A percentile compares a stretch with the other conserved stretches of the same genome.
Evolutionary conservation across 768 basidiomycete species (phyloP).

Genomic region (Rhodotorula paludigena): DNA sequence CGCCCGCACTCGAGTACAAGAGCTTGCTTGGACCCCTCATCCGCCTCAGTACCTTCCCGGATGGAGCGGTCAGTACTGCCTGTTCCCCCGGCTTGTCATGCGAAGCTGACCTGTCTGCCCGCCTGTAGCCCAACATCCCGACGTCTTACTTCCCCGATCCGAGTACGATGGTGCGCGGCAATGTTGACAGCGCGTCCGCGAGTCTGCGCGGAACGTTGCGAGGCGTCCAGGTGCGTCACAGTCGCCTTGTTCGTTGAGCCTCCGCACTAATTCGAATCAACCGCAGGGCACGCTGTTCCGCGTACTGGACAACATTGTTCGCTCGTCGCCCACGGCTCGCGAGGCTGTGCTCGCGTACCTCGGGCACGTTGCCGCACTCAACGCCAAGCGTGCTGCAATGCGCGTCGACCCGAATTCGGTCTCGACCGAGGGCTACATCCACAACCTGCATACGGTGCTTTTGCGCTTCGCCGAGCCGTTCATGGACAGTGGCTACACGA

Average conservation of each 20-base stretch:
- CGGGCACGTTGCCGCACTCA: conserved; percentile 65
- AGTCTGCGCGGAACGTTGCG: conserved; percentile 82
- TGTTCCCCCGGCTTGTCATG: conserved; percentile 3
- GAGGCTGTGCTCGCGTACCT: conserved; percentile 82
- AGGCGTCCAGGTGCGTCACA: conserved; percentile 63
- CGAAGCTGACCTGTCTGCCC: conserved; percentile 17
- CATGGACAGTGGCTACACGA: conserved; percentile 83
- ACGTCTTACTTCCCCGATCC: conserved; percentile 79
- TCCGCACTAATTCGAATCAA: conserved; percentile 35
- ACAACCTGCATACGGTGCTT: conserved; percentile 77
- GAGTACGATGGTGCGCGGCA: conserved; percentile 64
- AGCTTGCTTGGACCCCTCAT: conserved; percentile 73
- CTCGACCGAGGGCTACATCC: conserved; percentile 85
- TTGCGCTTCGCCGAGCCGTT: conserved; percentile 87
- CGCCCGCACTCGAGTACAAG: conserved; percentile 49
- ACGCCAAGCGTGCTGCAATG: conserved; percentile 83
- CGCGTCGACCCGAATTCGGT: conserved; percentile 85
- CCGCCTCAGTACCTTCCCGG: conserved; percentile 81
- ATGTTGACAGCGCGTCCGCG: conserved; percentile 74
- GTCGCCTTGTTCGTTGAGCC: background rate
- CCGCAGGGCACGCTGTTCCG: conserved; percentile 67
- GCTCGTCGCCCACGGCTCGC: conserved; percentile 68
- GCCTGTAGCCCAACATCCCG: conserved; percentile 63
- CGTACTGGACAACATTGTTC: conserved; percentile 80
- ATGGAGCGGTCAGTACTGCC: conserved; percentile 58